Evolutionary conservation across 768 basidiomycete genomes (phyloP).

Genomic region (Crepidotus variabilis): DNA sequence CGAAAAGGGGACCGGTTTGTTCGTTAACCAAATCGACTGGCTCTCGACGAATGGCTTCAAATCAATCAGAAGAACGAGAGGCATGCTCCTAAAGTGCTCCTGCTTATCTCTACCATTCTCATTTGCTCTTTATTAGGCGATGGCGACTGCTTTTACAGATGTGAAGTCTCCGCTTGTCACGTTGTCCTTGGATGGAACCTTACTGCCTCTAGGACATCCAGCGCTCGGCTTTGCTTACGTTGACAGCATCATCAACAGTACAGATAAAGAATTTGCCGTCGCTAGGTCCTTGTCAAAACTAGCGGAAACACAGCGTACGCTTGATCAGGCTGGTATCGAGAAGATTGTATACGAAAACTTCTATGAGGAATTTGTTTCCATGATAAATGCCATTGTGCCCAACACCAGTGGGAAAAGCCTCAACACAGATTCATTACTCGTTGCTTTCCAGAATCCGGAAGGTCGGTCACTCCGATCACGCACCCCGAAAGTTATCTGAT

Average conservation of each 20-base stretch:
- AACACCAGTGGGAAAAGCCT: conserved; percentile 29
- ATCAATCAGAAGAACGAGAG: conserved; percentile 67
- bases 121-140: conserved; percentile 48
- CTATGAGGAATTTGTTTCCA: conserved; percentile 53
- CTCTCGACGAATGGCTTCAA: conserved; percentile 60
- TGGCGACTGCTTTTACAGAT: conserved; percentile 92
- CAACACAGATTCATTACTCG: conserved; percentile 36
- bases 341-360: conserved; percentile 71
- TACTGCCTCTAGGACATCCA: conserved; percentile 24
- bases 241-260: conserved; percentile 55
- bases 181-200: background rate
- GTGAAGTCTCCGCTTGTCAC: conserved; percentile 34
- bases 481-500: background rate
- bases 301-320: conserved; percentile 40
- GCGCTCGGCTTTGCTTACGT: conserved; percentile 83
- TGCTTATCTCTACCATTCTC: background rate
- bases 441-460: conserved; percentile 51
- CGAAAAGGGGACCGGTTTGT: conserved; percentile 50
- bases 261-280: conserved; percentile 43
- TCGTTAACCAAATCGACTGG: conserved; percentile 75
- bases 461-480: conserved; percentile 27
- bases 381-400: conserved; percentile 46
- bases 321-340: conserved; percentile 62
- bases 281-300: conserved; percentile 49
- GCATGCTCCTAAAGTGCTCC: conserved; percentile 29